Conservation (phyloP, 768 basidiomycete genomes). For the Mycena galericulata region DNA sequence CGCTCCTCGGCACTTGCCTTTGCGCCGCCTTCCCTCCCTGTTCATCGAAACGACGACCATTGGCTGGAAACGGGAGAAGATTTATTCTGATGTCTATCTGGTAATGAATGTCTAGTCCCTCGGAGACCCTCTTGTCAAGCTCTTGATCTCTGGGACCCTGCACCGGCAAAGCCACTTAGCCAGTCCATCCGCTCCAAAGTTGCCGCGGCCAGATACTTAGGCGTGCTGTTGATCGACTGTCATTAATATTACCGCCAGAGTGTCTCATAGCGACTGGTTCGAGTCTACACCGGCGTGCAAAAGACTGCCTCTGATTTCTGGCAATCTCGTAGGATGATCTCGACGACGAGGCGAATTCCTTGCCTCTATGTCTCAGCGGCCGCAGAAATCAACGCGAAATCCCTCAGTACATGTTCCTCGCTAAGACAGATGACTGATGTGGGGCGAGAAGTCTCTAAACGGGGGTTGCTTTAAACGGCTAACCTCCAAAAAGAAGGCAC, state of each 20-base stretch:
- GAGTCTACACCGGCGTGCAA: background rate
- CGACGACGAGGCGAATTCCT: background rate
- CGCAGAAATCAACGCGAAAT: background rate
- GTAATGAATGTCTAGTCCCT: background rate
- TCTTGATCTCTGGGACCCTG: no score
- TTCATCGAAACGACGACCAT: background rate
- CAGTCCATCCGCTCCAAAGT: no score
- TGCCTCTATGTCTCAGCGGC: background rate
- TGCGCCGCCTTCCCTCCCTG: background rate
- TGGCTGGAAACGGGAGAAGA: conserved; percentile 23
- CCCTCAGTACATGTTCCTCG: background rate
- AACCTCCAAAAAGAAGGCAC: no score
- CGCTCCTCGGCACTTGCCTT: background rate
- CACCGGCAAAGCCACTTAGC: no score
- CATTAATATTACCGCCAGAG: no score
- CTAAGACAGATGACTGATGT: conserved; percentile 1
- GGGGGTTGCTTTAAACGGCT: background rate
- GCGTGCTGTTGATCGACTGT: no score
- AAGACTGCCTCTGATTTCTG: background rate
- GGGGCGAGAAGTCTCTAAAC: background rate
- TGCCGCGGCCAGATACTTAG: no score
- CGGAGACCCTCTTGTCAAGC: background rate
- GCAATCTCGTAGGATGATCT: background rate
- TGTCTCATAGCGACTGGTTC: no score
- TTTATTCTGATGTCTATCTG: conserved; percentile 12